These are phyloP conservation scores for Berberis thunbergii DNA, from an alignment of 164 flowering plant species.

Conservation along the genomic window DNA sequence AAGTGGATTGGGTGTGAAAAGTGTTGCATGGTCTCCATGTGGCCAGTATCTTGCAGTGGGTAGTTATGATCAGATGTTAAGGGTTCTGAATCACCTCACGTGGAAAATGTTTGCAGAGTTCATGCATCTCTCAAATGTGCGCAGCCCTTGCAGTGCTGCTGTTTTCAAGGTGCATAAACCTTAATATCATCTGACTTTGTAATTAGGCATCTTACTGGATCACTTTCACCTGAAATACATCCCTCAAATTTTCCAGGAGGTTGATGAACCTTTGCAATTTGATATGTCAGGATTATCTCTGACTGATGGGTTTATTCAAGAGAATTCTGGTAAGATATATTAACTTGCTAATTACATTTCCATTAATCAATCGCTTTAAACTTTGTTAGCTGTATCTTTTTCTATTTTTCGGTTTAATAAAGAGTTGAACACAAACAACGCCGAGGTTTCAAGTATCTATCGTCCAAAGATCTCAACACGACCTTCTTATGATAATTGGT, in stretches of 20 bases:
- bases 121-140: conserved; percentile 66
- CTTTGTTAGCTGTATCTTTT: no score
- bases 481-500: no score
- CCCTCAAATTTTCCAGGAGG: conserved; percentile 52
- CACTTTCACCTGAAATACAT: not conserved
- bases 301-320: conserved; percentile 54
- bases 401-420: no score
- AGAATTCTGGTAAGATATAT: conserved; percentile 42
- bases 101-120: conserved; percentile 99
- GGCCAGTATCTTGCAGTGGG: conserved; percentile 94
- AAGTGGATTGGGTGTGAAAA: conserved; percentile 91
- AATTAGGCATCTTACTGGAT: not conserved
- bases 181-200: not conserved
- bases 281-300: conserved; percentile 80
- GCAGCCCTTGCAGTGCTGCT: conserved; percentile 76
- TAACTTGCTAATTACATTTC: no score
- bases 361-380: no score
- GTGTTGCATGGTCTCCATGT: conserved; percentile 96
- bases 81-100: conserved; percentile 79
- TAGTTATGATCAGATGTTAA: conserved; percentile 93
- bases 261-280: conserved; percentile 86
- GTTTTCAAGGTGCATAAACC: conserved; percentile 50
- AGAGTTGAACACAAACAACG: no score
- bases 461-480: no score
- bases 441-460: no score